A percentile compares a stretch with the other conserved stretches of the same genome.
These are phyloP conservation scores for Aspergillus campestris DNA, from an alignment of 495 filamentous ascomycete genomes.

Conservation along the genomic window DNA sequence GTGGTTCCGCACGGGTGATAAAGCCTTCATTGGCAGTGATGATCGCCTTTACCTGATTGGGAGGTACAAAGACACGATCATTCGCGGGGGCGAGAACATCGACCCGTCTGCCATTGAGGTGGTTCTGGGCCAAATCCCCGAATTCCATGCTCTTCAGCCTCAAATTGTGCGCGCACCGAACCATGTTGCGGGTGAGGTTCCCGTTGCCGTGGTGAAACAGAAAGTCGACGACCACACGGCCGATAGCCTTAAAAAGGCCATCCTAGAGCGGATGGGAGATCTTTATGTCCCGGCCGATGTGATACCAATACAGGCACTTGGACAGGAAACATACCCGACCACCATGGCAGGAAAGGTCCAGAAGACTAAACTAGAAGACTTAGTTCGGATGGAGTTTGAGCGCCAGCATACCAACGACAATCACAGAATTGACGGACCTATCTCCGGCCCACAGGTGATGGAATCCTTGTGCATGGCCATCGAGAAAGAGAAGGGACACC, in stretches of 20 bases:
- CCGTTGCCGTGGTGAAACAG: constrained; percentile 11
- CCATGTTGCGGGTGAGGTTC: constrained; percentile 17
- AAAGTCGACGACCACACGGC: constrained; percentile 2
- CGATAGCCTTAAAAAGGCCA: constrained; percentile 13
- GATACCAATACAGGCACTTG: constrained; percentile 24
- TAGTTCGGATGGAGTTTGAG: neutral
- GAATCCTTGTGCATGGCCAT: constrained; percentile 8
- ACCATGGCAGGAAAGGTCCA: constrained; percentile 33
- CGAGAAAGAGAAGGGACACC: constrained; percentile 2
- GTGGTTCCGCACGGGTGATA: constrained; percentile 40
- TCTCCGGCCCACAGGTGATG: neutral
- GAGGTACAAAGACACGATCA: constrained; percentile 42
- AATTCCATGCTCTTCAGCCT: constrained; percentile 10
- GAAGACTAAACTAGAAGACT: constrained; percentile 19
- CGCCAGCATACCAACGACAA: neutral
- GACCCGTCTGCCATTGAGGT: constrained; percentile 31
- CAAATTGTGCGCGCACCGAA: constrained; percentile 11
- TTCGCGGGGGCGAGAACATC: constrained; percentile 43
- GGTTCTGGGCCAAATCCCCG: constrained; percentile 15
- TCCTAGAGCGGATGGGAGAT: constrained; percentile 20
- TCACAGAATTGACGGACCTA: neutral
- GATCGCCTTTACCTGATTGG: constrained; percentile 31
- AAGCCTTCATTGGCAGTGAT: constrained; percentile 30
- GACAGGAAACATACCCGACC: constrained; percentile 22
- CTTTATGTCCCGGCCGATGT: constrained; percentile 24